These are phyloP conservation scores for Xylariaceae sp. DNA, from an alignment of 2,329 filamentous ascomycete species.

Conservation along the genomic window DNA sequence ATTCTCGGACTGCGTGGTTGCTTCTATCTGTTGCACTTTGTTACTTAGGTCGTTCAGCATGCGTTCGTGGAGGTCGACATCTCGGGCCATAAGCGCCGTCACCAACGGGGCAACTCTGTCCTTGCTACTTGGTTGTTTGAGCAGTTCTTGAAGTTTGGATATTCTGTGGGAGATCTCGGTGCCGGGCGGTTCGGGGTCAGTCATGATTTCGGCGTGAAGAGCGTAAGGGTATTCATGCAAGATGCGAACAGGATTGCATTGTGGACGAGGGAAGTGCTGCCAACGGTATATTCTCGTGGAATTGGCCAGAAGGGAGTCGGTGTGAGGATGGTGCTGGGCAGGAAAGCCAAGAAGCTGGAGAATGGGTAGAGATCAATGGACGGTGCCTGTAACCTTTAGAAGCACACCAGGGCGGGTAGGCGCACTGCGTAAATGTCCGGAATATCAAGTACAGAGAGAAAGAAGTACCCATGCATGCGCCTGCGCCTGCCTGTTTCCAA, in stretches of 20 bases:
- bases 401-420: too few species aligned
- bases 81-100: conserved; percentile 19
- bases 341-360: background rate
- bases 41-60: conserved; percentile 5
- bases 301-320: background rate
- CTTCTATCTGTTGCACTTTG: conserved; percentile 4
- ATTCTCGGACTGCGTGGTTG: background rate
- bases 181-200: conserved; percentile 11
- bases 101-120: conserved; percentile 19
- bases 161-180: conserved; percentile 7
- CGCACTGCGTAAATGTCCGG: too few species aligned
- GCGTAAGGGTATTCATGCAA: background rate
- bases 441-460: too few species aligned
- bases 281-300: background rate
- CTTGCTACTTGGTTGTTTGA: conserved; percentile 18
- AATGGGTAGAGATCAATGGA: background rate
- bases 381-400: too few species aligned
- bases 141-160: conserved; percentile 13
- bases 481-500: too few species aligned
- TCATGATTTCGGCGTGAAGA: conserved; percentile 10
- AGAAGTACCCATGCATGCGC: too few species aligned
- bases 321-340: background rate
- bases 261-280: background rate
- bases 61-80: conserved; percentile 19
- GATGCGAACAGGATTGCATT: background rate